Evolutionary conservation across 1,139 yeast genomes (phyloP).

Genomic region (Nakaseomyces uthaithaninus): DNA sequence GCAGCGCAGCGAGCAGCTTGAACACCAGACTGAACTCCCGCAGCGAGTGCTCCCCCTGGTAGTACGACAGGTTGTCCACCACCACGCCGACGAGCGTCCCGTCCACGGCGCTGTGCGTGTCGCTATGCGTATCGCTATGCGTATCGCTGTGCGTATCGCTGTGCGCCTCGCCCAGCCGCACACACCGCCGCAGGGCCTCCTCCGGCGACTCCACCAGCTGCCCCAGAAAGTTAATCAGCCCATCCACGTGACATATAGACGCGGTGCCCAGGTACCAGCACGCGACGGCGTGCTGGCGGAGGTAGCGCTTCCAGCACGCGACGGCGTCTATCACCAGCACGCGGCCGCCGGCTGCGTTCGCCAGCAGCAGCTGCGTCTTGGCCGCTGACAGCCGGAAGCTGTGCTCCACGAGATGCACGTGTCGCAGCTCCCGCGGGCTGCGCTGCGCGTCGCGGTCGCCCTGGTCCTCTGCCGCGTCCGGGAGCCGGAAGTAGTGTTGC

Average conservation of each 20-base stretch:
- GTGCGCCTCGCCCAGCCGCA: too few relatives aligned
- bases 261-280: constrained; percentile 2
- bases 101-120: constrained; percentile 5
- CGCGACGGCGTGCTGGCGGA: constrained; percentile 1
- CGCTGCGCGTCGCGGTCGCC: constrained; percentile 1
- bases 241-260: constrained; percentile 4
- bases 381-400: constrained; percentile 18
- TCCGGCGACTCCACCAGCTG: constrained; percentile 22
- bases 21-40: constrained; percentile 13
- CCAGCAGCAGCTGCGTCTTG: constrained; percentile 11
- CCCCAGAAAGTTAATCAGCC: constrained; percentile 20
- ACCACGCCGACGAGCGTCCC: constrained; percentile 23
- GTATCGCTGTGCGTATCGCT: too few relatives aligned
- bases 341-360: constrained; percentile 7
- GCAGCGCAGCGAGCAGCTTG: constrained; percentile 17
- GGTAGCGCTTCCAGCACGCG: constrained; percentile 17
- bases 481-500: constrained; percentile 10
- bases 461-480: constrained; percentile 4
- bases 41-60: constrained; percentile 10
- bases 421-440: constrained; percentile 9
- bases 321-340: constrained; percentile 18
- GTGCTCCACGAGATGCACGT: constrained; percentile 24
- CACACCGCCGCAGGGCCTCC: constrained; percentile 21
- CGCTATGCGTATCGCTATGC: too few relatives aligned
- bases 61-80: constrained; percentile 29